These are phyloP conservation scores for Saprolegnia parasitica DNA, from an alignment of 352 stramenopile genomes.

Conservation along the genomic window DNA sequence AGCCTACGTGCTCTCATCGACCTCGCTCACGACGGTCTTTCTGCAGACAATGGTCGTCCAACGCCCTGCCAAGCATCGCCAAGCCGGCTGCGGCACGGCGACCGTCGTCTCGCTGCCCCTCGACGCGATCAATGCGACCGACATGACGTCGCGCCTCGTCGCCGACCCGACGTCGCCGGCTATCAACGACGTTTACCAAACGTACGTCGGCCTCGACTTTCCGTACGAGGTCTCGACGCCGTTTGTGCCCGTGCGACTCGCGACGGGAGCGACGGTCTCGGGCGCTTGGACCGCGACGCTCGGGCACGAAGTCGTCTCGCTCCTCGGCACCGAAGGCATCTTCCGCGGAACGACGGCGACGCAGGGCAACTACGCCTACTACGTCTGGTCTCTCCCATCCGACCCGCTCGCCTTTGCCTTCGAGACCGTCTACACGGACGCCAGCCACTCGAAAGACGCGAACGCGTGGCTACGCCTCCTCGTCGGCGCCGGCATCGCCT, in stretches of 20 bases:
- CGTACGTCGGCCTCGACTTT: background rate
- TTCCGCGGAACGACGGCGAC: background rate
- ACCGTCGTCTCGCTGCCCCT: background rate
- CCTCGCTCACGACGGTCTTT: background rate
- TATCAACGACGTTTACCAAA: background rate
- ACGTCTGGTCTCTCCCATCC: constrained; percentile 13
- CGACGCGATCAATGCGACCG: background rate
- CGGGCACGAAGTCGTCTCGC: background rate
- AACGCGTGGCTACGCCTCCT: constrained; percentile 14
- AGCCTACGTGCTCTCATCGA: background rate
- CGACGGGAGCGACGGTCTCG: background rate
- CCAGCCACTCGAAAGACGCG: background rate
- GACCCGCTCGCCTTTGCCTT: constrained; percentile 13
- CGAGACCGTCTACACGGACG: constrained; percentile 2
- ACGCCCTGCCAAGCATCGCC: background rate
- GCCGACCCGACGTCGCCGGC: background rate
- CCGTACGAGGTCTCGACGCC: background rate
- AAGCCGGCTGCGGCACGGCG: background rate
- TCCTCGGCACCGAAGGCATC: constrained; percentile 8
- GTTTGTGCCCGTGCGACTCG: background rate
- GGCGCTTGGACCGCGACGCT: background rate
- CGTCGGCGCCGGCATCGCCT: constrained; percentile 13
- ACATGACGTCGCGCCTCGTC: background rate
- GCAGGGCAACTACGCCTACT: constrained; percentile 25
- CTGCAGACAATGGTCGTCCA: background rate